phyloP scores from a whole-genome alignment of 306 rosid species.

The Rosa multiflora region DNA sequence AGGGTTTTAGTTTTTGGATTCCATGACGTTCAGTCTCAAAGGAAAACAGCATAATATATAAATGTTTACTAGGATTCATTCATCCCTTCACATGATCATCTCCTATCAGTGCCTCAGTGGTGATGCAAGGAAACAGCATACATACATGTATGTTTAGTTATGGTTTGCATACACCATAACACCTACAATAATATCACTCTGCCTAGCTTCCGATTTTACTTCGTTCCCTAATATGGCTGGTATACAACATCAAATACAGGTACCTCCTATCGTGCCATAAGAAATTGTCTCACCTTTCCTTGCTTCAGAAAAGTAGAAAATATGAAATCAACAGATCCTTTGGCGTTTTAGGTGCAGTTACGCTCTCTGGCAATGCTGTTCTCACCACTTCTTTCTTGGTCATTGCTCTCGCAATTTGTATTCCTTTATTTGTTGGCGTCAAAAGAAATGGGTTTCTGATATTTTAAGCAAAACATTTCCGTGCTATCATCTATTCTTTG shows the following conservation, averaged over 20 bases:
- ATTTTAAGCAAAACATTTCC: neutral
- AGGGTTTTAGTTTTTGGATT: neutral
- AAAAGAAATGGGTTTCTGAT: neutral
- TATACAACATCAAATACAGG: too few species aligned
- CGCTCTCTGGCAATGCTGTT: neutral
- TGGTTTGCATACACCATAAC: neutral
- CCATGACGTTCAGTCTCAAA: neutral
- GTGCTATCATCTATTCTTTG: neutral
- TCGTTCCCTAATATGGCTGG: neutral
- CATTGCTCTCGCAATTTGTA: neutral
- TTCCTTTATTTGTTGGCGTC: neutral
- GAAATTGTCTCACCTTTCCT: neutral
- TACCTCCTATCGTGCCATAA: neutral
- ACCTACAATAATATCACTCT: neutral
- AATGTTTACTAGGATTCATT: neutral
- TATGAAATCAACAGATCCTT: neutral
- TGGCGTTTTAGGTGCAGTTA: neutral
- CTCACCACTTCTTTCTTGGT: neutral
- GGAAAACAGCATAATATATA: neutral
- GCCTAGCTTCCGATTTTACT: neutral
- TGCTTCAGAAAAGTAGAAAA: neutral
- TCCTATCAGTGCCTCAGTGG: neutral
- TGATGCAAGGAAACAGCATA: neutral
- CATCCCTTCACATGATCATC: neutral
- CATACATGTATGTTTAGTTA: too few species aligned